phyloP scores from a whole-genome alignment of 495 filamentous ascomycete genomes.

The Trichocladium uniseriatum region DNA sequence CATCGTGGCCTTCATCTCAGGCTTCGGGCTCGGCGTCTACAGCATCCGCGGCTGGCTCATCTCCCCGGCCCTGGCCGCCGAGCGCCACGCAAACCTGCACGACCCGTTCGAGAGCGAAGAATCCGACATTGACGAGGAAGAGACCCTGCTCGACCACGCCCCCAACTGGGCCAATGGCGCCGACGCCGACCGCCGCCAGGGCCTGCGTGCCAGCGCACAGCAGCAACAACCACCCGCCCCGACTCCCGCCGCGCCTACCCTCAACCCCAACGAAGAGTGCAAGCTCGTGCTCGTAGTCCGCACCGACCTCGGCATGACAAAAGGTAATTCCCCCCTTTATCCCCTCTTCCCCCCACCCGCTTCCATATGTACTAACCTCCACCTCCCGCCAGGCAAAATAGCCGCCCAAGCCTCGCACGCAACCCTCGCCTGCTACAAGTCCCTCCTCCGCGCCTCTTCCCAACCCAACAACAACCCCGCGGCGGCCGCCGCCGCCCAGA shows the following conservation, averaged over 20 bases:
- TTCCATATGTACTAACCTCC: background rate
- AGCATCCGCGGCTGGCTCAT: constrained; percentile 43
- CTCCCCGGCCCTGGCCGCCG: constrained; percentile 30
- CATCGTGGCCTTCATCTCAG: constrained; percentile 51
- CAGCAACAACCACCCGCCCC: constrained; percentile 7
- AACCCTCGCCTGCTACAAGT: constrained; percentile 93
- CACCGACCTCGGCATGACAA: constrained; percentile 92
- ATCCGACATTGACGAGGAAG: constrained; percentile 44
- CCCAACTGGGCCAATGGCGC: constrained; percentile 49
- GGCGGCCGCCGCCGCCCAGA: constrained; percentile 39
- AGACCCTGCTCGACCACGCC: constrained; percentile 46
- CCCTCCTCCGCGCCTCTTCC: constrained; percentile 46
- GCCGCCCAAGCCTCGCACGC: constrained; percentile 94
- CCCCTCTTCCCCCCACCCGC: background rate
- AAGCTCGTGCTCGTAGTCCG: constrained; percentile 89
- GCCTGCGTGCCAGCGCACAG: constrained; percentile 27
- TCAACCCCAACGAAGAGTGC: constrained; percentile 64
- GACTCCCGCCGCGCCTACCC: constrained; percentile 20
- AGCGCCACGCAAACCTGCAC: constrained; percentile 24
- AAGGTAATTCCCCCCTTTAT: constrained; percentile 48
- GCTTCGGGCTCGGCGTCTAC: constrained; percentile 50
- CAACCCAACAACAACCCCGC: constrained; percentile 1
- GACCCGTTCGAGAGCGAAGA: constrained; percentile 44
- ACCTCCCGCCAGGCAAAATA: constrained; percentile 68
- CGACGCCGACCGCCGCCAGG: constrained; percentile 41